Evolutionary conservation across 2,329 filamentous ascomycete species (phyloP).

Genomic region (Myriosclerotinia scirpicola): DNA sequence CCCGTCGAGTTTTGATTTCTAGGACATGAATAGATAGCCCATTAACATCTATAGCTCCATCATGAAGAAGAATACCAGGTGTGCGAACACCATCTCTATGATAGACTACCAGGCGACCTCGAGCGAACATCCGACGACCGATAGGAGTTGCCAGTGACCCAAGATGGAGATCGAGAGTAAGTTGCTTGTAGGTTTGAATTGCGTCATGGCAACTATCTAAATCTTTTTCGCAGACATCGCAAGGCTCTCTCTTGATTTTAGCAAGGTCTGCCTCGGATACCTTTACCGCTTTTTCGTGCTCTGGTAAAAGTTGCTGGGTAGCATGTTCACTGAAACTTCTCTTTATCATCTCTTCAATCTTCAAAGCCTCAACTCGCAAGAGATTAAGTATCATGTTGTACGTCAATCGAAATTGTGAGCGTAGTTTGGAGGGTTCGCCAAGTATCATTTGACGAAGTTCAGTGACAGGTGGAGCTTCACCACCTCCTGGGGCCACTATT

Average conservation of each 20-base stretch:
- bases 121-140: constrained; percentile 74
- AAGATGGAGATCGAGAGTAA: constrained; percentile 80
- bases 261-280: constrained; percentile 87
- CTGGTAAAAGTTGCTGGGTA: constrained; percentile 87
- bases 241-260: constrained; percentile 84
- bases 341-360: constrained; percentile 99
- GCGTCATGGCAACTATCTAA: constrained; percentile 80
- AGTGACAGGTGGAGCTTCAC: constrained; percentile 83
- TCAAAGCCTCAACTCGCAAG: constrained; percentile 89
- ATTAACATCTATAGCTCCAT: constrained; percentile 65
- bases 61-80: constrained; percentile 74
- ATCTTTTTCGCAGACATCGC: constrained; percentile 75
- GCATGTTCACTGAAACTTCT: constrained; percentile 98
- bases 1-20: constrained; percentile 69
- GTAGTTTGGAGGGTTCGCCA: constrained; percentile 89
- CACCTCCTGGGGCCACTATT: constrained; percentile 76
- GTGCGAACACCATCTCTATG: constrained; percentile 81
- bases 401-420: constrained; percentile 93
- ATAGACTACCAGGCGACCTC: constrained; percentile 78
- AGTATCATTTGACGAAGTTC: constrained; percentile 92
- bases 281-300: constrained; percentile 94
- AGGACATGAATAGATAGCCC: constrained; percentile 73
- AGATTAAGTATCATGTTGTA: constrained; percentile 99
- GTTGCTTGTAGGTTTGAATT: constrained; percentile 72
- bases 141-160: constrained; percentile 76